phyloP scores from a whole-genome alignment of 306 rosid genomes.

The Vigna reflexopilosa region DNA sequence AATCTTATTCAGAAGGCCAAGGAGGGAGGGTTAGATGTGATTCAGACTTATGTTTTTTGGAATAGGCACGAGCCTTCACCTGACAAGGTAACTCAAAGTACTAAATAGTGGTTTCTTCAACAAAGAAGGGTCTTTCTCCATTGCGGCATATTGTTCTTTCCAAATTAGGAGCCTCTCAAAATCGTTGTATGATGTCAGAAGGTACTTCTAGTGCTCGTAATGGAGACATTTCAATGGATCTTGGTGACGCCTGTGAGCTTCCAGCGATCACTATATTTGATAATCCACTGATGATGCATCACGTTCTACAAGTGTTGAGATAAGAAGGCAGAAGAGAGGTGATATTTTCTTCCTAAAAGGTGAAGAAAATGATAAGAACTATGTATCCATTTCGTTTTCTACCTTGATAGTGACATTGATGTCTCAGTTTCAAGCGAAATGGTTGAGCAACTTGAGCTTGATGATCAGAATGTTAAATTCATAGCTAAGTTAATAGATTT shows the following conservation, averaged over 20 bases:
- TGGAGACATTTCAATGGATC: slow-evolving; percentile 39
- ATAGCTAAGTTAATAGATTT: slow-evolving; percentile 4
- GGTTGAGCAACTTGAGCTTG: slow-evolving; percentile 10
- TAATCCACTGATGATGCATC: slow-evolving; percentile 30
- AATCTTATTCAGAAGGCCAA: too few species aligned
- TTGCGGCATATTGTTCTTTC: slow-evolving; percentile 3
- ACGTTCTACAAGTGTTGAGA: too few species aligned
- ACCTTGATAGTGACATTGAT: neutral
- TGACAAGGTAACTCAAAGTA: too few species aligned
- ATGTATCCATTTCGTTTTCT: slow-evolving; percentile 1
- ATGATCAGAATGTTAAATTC: slow-evolving; percentile 7
- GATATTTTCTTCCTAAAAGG: slow-evolving; percentile 32
- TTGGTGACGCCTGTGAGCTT: slow-evolving; percentile 36
- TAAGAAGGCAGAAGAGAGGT: slow-evolving; percentile 47
- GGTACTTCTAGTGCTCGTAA: slow-evolving; percentile 31
- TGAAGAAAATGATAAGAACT: slow-evolving; percentile 14
- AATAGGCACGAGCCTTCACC: too few species aligned
- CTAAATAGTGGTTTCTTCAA: neutral
- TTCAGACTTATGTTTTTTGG: too few species aligned
- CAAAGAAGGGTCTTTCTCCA: neutral
- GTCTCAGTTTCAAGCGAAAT: slow-evolving; percentile 18
- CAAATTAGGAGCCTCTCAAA: neutral
- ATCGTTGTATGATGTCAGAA: slow-evolving; percentile 21
- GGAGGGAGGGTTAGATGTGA: too few species aligned
- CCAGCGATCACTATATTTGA: slow-evolving; percentile 41